A percentile compares a stretch with the other conserved stretches of the same genome.
phyloP scores from a whole-genome alignment of 2,329 filamentous ascomycete genomes.

The Colletotrichum lupini region DNA sequence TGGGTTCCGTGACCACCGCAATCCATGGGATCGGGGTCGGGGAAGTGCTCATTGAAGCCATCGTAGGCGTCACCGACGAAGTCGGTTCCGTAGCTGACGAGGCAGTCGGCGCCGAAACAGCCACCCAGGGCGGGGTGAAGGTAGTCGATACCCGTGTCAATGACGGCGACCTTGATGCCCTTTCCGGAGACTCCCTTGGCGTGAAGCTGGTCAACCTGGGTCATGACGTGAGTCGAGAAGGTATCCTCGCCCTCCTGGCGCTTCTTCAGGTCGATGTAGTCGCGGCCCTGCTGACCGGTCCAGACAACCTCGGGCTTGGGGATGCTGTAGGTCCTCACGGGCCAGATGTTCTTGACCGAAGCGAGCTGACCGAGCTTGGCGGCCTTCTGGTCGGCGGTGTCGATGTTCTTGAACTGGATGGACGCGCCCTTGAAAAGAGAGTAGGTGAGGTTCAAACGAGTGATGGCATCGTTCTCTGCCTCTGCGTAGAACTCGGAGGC shows the following conservation, averaged over 20 bases:
- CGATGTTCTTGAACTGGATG: constrained; percentile 60
- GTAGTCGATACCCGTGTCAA: constrained; percentile 71
- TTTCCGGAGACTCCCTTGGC: constrained; percentile 60
- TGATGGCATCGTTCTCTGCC: constrained; percentile 52
- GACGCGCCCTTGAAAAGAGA: constrained; percentile 66
- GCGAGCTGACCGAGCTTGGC: constrained; percentile 53
- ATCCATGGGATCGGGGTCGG: constrained; percentile 64
- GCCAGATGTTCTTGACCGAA: constrained; percentile 61
- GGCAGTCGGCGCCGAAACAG: constrained; percentile 69
- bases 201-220: constrained; percentile 64
- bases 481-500: constrained; percentile 51
- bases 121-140: constrained; percentile 72
- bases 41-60: constrained; percentile 50
- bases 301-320: constrained; percentile 58
- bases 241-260: constrained; percentile 42
- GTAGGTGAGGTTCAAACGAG: constrained; percentile 60
- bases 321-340: constrained; percentile 56
- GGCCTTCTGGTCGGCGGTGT: constrained; percentile 55
- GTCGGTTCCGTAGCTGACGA: constrained; percentile 68
- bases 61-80: constrained; percentile 66
- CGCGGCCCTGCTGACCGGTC: constrained; percentile 48
- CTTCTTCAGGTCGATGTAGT: constrained; percentile 43
- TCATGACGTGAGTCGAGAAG: constrained; percentile 65
- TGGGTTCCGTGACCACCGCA: constrained; percentile 71
- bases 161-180: constrained; percentile 63